Percentiles rank a stretch among this genome's conserved stretches.
These are phyloP conservation scores for Drechmeria coniospora DNA, from an alignment of 2,329 filamentous ascomycete species.

Conservation along the genomic window DNA sequence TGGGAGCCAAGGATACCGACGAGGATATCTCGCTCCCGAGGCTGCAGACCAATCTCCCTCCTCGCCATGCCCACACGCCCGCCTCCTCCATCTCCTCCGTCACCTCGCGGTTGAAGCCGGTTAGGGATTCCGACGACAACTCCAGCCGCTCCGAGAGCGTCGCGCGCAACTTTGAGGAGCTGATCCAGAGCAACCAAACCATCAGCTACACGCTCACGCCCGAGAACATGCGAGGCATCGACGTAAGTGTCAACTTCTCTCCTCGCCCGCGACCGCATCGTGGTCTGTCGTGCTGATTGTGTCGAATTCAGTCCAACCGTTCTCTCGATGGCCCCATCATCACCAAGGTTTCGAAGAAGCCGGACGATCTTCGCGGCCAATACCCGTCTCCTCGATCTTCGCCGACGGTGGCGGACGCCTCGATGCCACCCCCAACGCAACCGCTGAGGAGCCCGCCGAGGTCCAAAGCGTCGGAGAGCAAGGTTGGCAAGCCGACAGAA, in stretches of 20 bases:
- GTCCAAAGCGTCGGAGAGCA: conserved; percentile 4
- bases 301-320: conserved; percentile 19
- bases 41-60: conserved; percentile 10
- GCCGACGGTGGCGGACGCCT: conserved; percentile 24
- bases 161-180: conserved; percentile 56
- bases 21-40: conserved; percentile 11
- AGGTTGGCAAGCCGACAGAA: conserved; percentile 5
- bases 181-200: conserved; percentile 70
- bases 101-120: conserved; percentile 33
- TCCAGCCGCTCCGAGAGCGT: conserved; percentile 38
- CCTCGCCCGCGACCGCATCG: no score
- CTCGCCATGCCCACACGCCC: conserved; percentile 28
- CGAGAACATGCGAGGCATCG: conserved; percentile 61
- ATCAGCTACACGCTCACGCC: conserved; percentile 73
- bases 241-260: conserved; percentile 33
- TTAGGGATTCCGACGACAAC: conserved; percentile 44
- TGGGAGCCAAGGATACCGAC: conserved; percentile 18
- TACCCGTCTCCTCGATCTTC: conserved; percentile 33
- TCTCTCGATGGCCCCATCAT: conserved; percentile 26
- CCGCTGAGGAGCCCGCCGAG: conserved; percentile 4
- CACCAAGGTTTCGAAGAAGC: conserved; percentile 26
- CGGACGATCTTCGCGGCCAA: conserved; percentile 27
- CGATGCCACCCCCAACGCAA: conserved; percentile 11
- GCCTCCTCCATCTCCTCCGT: conserved; percentile 36
- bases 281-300: conserved; percentile 5